Base-by-base conservation (phyloP, 108 stramenopile species). In the Conticribra guillardii region DNA sequence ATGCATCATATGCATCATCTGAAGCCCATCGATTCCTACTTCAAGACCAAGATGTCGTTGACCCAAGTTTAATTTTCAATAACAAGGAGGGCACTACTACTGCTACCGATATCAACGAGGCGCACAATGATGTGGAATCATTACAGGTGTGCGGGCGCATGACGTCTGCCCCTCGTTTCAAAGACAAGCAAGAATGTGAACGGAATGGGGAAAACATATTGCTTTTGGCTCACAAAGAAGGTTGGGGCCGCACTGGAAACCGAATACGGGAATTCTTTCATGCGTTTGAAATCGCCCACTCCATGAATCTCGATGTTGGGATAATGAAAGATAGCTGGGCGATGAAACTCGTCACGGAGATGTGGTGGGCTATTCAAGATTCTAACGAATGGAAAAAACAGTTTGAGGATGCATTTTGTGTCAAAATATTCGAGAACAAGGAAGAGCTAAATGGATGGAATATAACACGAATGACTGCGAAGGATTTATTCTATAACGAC, bases 241-340 rank as follows among this genome's bases (percentile, higher is more conserved):
- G 37, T 9, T 41, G 8, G 37, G 73, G 73, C 0, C 21, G 73
- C 16, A 74, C 73, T 4, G 73, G 73, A 16, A 74, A 74, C 47
- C 59, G 66, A 9, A 33, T 80, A 0, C 67, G 71, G 16, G 79
- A 80, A 63, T 80, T 68, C 30, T 45, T 80, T 0, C 79, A 80
- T 64, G 71, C 67, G 5, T 63, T 80, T 21, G 60, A 80, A 68
- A 61, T 67, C 54, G 79, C 50, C 14, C 58, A 57, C 26, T 66
- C 72, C 31, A 34, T 68, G n/a, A 45, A 56, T n/a, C 2, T 69
- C 28, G 50, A 67, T 0, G 54, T 73, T n/a, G 79, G 61, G 2
- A 57, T 73, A 22, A 57, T 59, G 71, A 22, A 46, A 14, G 61
- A 63, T 21, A 64, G 67, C 45, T 80, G 79, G 79, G 22, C 49